Conservation (phyloP, 345 rosid genomes). For the Xanthoceras sorbifolium region DNA sequence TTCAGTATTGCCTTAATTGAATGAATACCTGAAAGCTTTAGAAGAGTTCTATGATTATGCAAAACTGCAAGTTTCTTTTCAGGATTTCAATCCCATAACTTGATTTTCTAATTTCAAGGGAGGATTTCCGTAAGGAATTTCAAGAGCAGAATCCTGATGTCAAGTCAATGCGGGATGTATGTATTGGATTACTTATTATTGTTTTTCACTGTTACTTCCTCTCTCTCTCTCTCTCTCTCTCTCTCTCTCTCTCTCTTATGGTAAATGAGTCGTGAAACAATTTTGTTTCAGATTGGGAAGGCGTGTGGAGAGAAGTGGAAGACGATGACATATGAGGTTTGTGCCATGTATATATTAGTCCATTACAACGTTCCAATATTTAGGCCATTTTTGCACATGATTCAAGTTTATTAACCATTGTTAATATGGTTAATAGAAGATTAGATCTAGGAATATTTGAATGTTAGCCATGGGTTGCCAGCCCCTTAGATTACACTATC, state of each 20-base stretch:
- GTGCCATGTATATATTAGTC: conserved; percentile 23
- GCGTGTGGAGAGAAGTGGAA: conserved; percentile 98
- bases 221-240: not conserved
- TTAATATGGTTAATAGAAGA: too few species aligned
- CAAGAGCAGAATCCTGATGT: conserved; percentile 84
- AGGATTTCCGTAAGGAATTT: conserved; percentile 85
- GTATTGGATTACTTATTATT: conserved; percentile 23
- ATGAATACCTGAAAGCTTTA: not conserved
- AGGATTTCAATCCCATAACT: not conserved
- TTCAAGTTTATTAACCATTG: too few species aligned
- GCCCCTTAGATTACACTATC: too few species aligned
- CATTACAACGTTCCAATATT: not conserved
- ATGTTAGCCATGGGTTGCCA: too few species aligned
- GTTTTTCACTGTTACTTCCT: not conserved
- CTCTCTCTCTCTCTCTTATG: not conserved
- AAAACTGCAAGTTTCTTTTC: not conserved
- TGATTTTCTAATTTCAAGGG: conserved; percentile 44
- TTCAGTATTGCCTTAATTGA: not conserved
- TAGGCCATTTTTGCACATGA: too few species aligned
- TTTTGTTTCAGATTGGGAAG: conserved; percentile 71
- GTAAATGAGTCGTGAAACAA: conserved; percentile 11
- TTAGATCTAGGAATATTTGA: too few species aligned
- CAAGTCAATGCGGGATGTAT: conserved; percentile 91
- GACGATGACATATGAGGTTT: conserved; percentile 78
- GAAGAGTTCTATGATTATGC: conserved; percentile 5